Percentiles rank a stretch among this genome's conserved stretches.
Evolutionary conservation across 2,329 filamentous ascomycete genomes (phyloP).

Genomic region (Pseudopithomyces maydicus): DNA sequence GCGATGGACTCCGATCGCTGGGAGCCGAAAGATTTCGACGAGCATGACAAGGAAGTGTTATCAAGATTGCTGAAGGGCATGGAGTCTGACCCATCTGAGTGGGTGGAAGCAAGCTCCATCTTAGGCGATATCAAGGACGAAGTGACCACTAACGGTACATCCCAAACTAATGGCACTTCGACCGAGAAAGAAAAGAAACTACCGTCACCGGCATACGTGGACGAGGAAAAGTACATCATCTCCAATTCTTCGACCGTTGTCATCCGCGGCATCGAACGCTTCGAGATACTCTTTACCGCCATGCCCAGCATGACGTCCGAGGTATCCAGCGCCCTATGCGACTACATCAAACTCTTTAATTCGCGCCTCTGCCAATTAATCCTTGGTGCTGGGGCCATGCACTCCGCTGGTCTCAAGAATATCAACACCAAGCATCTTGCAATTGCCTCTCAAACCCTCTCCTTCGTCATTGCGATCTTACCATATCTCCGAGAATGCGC

Average conservation of each 20-base stretch:
- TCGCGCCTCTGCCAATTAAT: conserved; percentile 96
- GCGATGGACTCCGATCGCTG: conserved; percentile 82
- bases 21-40: conserved; percentile 76
- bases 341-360: conserved; percentile 92
- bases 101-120: conserved; percentile 62
- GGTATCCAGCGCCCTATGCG: conserved; percentile 76
- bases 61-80: conserved; percentile 70
- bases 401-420: conserved; percentile 87
- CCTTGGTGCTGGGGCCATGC: conserved; percentile 88
- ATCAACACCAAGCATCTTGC: conserved; percentile 91
- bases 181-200: conserved; percentile 53
- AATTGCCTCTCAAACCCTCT: conserved; percentile 84
- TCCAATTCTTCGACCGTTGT: conserved; percentile 83
- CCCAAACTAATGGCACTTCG: conserved; percentile 36
- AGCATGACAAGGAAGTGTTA: conserved; percentile 65
- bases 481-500: conserved; percentile 92
- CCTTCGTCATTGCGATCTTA: conserved; percentile 84
- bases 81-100: conserved; percentile 70
- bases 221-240: conserved; percentile 83
- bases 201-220: conserved; percentile 69
- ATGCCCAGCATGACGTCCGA: conserved; percentile 90
- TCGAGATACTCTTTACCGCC: conserved; percentile 79
- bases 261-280: conserved; percentile 79
- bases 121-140: conserved; percentile 26
- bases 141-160: conserved; percentile 27